These are phyloP conservation scores for Priceomyces haplophilus DNA, from an alignment of 805 yeast species.

Conservation along the genomic window DNA sequence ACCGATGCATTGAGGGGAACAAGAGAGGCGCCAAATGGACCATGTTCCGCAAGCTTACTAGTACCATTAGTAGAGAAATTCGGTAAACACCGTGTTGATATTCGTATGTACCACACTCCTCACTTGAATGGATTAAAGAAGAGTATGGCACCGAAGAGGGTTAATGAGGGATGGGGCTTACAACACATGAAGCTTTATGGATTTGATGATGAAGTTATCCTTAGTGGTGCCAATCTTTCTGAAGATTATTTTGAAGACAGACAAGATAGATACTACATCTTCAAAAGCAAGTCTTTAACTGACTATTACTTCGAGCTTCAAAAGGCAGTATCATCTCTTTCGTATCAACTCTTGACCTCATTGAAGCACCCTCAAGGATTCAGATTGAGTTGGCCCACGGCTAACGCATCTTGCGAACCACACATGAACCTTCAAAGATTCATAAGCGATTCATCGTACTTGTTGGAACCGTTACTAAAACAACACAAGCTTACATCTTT, in stretches of 20 bases:
- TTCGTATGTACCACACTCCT: slow-evolving; percentile 89
- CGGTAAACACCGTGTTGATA: slow-evolving; percentile 66
- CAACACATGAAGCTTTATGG: slow-evolving; percentile 99
- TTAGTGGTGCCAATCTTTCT: slow-evolving; percentile 90
- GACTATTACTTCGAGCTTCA: slow-evolving; percentile 77
- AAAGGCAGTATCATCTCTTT: slow-evolving; percentile 59
- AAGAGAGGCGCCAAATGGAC: slow-evolving; percentile 75
- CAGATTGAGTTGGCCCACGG: slow-evolving; percentile 67
- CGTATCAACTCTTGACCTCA: slow-evolving; percentile 58
- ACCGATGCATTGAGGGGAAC: slow-evolving; percentile 91
- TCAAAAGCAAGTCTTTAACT: slow-evolving; percentile 55
- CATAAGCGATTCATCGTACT: slow-evolving; percentile 51
- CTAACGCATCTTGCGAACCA: slow-evolving; percentile 69
- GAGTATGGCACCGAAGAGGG: slow-evolving; percentile 67
- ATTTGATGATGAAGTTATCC: slow-evolving; percentile 81
- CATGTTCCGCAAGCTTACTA: slow-evolving; percentile 72
- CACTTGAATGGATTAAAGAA: slow-evolving; percentile 67
- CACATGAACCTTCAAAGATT: slow-evolving; percentile 49
- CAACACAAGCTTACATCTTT: slow-evolving; percentile 33
- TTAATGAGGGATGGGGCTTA: slow-evolving; percentile 88
- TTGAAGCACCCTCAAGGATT: slow-evolving; percentile 47
- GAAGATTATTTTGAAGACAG: slow-evolving; percentile 90
- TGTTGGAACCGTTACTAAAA: slow-evolving; percentile 58
- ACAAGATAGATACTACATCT: slow-evolving; percentile 86
- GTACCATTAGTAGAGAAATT: slow-evolving; percentile 61